Base-by-base conservation (phyloP, 164 flowering plant species). In the Magnolia changhungtana region DNA sequence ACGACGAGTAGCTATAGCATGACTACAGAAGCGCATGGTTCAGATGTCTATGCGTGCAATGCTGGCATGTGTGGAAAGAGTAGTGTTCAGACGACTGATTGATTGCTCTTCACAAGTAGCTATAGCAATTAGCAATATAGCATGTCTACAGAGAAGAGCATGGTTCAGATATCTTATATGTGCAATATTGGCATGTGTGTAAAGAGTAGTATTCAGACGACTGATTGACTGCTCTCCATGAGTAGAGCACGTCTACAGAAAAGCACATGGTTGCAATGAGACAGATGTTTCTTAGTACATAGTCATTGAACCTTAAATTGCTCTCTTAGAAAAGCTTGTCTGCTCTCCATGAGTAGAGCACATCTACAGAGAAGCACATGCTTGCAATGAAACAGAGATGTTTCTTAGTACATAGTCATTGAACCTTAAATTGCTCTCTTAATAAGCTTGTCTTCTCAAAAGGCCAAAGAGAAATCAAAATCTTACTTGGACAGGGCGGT, bases 401-500 rank as follows among this genome's bases (percentile, higher is more conserved):
- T 65, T 65, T 20, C 16, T 14, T 24, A 21, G 27, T 65, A 13
- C 31, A 65, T 23, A 65, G 24, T 23, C 24, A 65, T 23, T 21
- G 68, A 8, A 65, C 21, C 24, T 23, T 23, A 20, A 31, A 31
- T 68, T 31, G 2, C 29, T 68, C 11, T 29, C 19, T 68, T 29
- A 8, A 11, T 68, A 68, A 68, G 29, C n/a, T 14, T 68, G 71
- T 64, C 24, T 64, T 55, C 11, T 67, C 70, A 67, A 67, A 27
- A 21, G 49, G 70, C 11, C 3, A n/a, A n/a, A 37, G 52, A 19
- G 37, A 23, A 9, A 29, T 29, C n/a, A 65, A 24, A 58, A 71
- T 68, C 85, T 82, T 85, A 94, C 99, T 23, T 91, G 81, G 72
- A 94, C 91, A 14, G 98, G 98, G 55, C 98, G 98, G 78, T 96